Evolutionary conservation across 805 yeast species (phyloP).

Genomic region (Grigorovia humatica): DNA sequence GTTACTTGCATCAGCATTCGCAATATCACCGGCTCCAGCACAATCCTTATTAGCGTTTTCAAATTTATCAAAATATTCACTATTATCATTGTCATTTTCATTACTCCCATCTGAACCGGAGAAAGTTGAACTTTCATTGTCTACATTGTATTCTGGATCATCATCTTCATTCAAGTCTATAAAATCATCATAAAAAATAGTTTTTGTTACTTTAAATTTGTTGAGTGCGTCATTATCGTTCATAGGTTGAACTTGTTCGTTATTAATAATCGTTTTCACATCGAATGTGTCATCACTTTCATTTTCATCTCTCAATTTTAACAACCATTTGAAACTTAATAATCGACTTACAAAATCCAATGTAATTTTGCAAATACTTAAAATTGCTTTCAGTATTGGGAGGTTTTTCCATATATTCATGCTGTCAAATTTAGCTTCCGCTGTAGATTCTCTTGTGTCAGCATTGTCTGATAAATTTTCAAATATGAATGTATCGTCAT

Average conservation of each 20-base stretch:
- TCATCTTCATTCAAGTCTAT: not conserved
- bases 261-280: not conserved
- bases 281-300: not conserved
- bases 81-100: not conserved
- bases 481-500: not conserved
- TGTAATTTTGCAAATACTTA: not conserved
- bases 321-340: not conserved
- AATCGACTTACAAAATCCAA: not conserved
- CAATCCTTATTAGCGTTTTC: not conserved
- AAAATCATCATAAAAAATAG: too few relatives aligned
- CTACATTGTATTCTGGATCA: conserved; percentile 1
- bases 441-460: not conserved
- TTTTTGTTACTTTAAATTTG: too few relatives aligned
- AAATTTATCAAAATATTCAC: too few relatives aligned
- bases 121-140: not conserved
- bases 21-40: too few relatives aligned
- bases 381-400: not conserved
- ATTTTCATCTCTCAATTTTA: not conserved
- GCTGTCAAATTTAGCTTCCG: not conserved
- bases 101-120: not conserved
- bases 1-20: too few relatives aligned
- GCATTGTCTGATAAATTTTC: not conserved
- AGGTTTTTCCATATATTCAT: not conserved
- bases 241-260: not conserved
- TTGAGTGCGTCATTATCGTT: too few relatives aligned